Conservation (phyloP, 345 rosid species). For the Streptanthus diversifolius region DNA sequence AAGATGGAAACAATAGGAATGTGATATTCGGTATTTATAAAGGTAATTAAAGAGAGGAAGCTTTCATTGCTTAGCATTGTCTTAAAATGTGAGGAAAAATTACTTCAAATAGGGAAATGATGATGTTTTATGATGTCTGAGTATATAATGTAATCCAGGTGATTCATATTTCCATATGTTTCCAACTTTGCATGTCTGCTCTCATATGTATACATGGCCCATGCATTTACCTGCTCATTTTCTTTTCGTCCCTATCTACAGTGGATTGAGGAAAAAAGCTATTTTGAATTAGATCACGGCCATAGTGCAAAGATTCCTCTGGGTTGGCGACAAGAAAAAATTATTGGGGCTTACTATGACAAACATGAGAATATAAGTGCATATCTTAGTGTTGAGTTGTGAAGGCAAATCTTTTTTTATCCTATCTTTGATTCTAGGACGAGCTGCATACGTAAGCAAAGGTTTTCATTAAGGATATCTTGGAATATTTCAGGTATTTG, state of each 20-base stretch:
- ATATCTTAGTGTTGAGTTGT: neutral
- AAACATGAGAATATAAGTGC: neutral
- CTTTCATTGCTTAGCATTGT: neutral
- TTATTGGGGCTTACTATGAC: neutral
- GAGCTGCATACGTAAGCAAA: neutral
- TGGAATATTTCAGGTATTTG: neutral
- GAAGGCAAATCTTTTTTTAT: neutral
- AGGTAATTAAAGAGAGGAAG: slow-evolving; percentile 2
- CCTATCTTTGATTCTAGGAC: neutral
- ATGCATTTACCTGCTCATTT: slow-evolving; percentile 17
- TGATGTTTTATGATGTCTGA: slow-evolving; percentile 35
- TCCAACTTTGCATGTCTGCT: slow-evolving; percentile 28
- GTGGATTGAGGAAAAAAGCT: neutral
- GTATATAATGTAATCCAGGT: slow-evolving; percentile 32
- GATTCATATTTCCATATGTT: slow-evolving; percentile 41
- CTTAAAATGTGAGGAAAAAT: slow-evolving; percentile 1
- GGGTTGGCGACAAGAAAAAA: neutral
- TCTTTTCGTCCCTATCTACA: neutral
- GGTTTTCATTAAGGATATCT: neutral
- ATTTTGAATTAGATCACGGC: neutral
- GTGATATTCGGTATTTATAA: slow-evolving; percentile 19
- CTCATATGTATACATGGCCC: slow-evolving; percentile 32
- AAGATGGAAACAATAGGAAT: slow-evolving; percentile 18
- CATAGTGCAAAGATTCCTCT: neutral
- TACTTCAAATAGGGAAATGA: slow-evolving; percentile 31